phyloP scores from a whole-genome alignment of 2,329 filamentous ascomycete genomes.

The Scedosporium boydii region DNA sequence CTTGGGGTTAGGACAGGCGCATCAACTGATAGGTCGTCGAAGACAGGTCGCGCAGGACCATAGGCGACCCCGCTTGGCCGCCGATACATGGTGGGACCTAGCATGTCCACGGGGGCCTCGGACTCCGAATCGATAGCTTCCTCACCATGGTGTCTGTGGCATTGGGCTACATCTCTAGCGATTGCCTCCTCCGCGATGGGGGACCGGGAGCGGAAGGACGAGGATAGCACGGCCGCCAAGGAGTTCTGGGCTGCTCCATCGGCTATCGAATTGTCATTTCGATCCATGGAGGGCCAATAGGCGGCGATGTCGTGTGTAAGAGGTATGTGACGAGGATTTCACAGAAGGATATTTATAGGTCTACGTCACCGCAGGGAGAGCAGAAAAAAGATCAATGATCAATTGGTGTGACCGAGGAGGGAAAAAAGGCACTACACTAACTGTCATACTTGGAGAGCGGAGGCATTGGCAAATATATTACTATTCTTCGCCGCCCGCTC shows the following conservation, averaged over 20 bases:
- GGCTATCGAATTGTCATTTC: background rate
- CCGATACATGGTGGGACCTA: constrained; percentile 53
- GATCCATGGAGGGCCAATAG: background rate
- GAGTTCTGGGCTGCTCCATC: background rate
- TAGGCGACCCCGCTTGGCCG: constrained; percentile 69
- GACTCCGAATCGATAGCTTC: constrained; percentile 23
- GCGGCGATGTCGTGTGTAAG: background rate
- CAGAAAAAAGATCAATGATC: background rate
- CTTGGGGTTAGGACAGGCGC: constrained; percentile 40
- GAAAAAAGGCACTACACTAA: too few relatives aligned
- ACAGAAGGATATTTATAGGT: background rate
- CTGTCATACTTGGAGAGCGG: too few relatives aligned
- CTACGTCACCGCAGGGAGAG: background rate
- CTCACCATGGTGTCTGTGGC: constrained; percentile 44
- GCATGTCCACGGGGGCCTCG: constrained; percentile 18
- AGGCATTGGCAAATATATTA: too few relatives aligned
- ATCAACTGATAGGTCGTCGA: constrained; percentile 46
- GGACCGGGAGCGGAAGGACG: constrained; percentile 50
- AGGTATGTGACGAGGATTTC: background rate
- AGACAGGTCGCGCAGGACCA: constrained; percentile 58
- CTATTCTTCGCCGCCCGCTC: too few relatives aligned
- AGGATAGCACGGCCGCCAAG: constrained; percentile 19
- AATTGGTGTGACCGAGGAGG: too few relatives aligned
- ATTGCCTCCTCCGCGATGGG: constrained; percentile 58
- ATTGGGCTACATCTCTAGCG: constrained; percentile 57